Evolutionary conservation across 108 stramenopile species (phyloP), one percentile per base, ranked within the genome.

Genomic region (Skeletonema grethae): DNA sequence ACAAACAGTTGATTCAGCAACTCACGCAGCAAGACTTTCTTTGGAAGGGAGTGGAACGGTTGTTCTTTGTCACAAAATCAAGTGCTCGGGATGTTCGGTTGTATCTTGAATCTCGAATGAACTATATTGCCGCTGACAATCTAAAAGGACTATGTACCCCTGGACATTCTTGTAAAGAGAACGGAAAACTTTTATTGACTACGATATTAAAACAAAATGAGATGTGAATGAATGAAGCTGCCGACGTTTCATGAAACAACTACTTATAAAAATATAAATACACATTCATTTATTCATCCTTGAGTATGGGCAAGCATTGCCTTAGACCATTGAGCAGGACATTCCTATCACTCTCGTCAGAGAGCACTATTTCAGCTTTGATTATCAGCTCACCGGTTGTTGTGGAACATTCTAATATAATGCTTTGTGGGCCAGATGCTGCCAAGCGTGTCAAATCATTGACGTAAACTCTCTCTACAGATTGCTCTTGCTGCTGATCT

Each of bases 101-200:
- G 8, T 70, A 76, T 30, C 45, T 91, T 32, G 53, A 75, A 46
- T 72, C 70, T 16, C 65, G 86, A 39, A 61, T 82, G 64, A n/a
- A 57, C 11, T 60, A 79, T 39, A 88, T 88, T 77, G 86, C 76
- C 1, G 63, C 38, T 34, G 87, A 91, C n/a, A 85, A 85, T 65
- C 57, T 88, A 65, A 66, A 60, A 22, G 90, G 87, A 18, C 90
- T 87, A 46, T 91, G 90, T 64, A 87, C 87, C 1, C 55, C 73
- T 25, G 90, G 81, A n/a, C 85, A 86, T 57, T 75, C 77, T 2
- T 86, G 85, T 57, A 80, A 76, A 34, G 57, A 48, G 18, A 48
- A 48, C 16, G 46, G 46, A 1, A 48, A 48, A 16, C 5, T 48
- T n/a, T 48, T 48, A 18, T 48, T 48, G 46, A 48, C 5, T 48